Evolutionary conservation across 176 grass and related monocot genomes (phyloP), one percentile per base, ranked within the genome.

Genomic region (Musa troglodytarum): DNA sequence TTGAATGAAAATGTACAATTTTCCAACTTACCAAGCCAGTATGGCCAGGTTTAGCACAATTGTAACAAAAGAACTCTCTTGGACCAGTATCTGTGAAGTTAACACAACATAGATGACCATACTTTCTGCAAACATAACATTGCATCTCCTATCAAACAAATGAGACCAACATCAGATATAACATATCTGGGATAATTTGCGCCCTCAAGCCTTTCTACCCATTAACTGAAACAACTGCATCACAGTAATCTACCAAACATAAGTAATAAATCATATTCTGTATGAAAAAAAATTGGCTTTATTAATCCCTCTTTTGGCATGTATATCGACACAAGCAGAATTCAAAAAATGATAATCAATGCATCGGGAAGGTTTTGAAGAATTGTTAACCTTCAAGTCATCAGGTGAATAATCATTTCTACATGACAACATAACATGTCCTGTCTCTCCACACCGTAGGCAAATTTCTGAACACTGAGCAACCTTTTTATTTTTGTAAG

Each of bases 31-130:
- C 96, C 74, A 56, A 77, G 74, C 96, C 96, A 83, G 82, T 81
- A 80, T 99, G 96, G 52, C 91, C 91, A 77, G 81, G 76, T 75
- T 89, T 82, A 58, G 96, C 91, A 87, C 96, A 99, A 82, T 99
- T 95, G 76, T 95, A 94, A 79, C 96, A 99, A 62, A 71, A 88
- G 63, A 95, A 72, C 71, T 85, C 83, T 83, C 82, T 89, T 23
- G 79, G 61, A 83, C 28, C 75, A 83, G 52, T 86, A 79, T 92
- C 86, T 52, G 67, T 70, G 54, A 95, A 81, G 69, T 87, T 79
- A 3, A 71, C 77, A 75, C 96, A 99, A 65, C 96, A 99, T 14
- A 99, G 90, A 89, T 99, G 96, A 50, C 91, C 96, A 72, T 85
- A 80, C 73, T 87, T 84, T 65, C 89, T 86, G 84, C 96, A 99